Evolutionary conservation across 1,139 yeast species (phyloP), one percentile per base, ranked within the genome.

Genomic region (Scheffersomyces lignicola): DNA sequence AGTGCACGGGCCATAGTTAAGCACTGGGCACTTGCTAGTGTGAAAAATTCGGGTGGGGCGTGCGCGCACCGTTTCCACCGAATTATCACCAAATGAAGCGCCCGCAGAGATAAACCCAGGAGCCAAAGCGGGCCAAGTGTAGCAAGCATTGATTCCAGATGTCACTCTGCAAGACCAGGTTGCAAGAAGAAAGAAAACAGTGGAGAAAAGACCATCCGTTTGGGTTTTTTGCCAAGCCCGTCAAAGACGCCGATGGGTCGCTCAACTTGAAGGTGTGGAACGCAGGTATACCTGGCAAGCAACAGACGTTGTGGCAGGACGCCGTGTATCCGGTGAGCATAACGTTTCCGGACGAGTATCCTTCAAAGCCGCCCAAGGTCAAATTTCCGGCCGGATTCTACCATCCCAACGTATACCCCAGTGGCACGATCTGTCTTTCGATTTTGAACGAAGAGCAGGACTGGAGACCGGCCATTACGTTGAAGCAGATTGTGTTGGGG

Each of bases 201-300:
- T 92, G 99, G 99, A 80, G 99, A 49, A 92, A 89, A 60, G 97
- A 90, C 57, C 99, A 94, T 58, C 99, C 99, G 0, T 92, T 89
- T 61, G 98, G 98, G 3, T 92, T 92, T 61, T 89, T 67, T 49
- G 98, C 98, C 25, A 88, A 86, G 54, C 99, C 99, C 5, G 59
- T 68, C 28, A 90, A 86, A 56, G 69, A 73, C 11, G 54, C 69
- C 3, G 96, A 89, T 53, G 98, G 98, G 1, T 70, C 89, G 1
- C 69, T 92, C 47, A 90, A 92, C 58, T 69, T 92, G 43, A 86
- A 85, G 53, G 75, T 63, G 51, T 92, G 99, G 99, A 80, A 78
- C 16, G 95, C 96, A 7, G 97, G 97, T 15, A 85, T 92, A 36
- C 98, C 98, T 4, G 98, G 98, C 10, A 89, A 85, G 58, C 73